Conservation (phyloP, 2,329 filamentous ascomycete genomes). For the Alternaria novae-zelandiae region DNA sequence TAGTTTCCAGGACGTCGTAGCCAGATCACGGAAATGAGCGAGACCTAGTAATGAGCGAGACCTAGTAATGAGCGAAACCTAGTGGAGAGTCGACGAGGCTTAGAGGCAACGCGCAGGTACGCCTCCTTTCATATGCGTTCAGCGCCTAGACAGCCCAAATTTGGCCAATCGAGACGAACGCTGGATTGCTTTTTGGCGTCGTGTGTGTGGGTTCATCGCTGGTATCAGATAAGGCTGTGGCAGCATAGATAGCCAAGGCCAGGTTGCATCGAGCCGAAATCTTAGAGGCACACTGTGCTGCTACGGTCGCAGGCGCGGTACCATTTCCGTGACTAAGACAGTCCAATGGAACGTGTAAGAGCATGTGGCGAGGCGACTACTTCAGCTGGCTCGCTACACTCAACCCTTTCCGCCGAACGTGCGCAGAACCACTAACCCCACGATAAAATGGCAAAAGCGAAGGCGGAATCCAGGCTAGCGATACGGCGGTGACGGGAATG, state of each 20-base stretch:
- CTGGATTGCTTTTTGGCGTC: not conserved
- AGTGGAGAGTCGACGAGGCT: not conserved
- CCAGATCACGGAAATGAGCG: not conserved
- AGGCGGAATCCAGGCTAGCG: not conserved
- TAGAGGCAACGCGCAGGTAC: not conserved
- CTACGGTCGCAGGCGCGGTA: not conserved
- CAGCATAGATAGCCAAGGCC: constrained; percentile 11
- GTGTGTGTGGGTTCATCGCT: constrained; percentile 4
- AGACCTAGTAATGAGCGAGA: not conserved
- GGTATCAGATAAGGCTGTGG: constrained; percentile 17
- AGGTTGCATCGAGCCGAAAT: constrained; percentile 6
- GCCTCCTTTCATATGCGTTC: not conserved
- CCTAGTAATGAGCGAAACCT: not conserved
- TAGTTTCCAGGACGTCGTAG: not conserved
- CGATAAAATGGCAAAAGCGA: not conserved
- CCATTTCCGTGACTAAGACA: not conserved
- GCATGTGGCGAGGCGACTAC: not conserved
- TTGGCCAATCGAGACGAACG: not conserved
- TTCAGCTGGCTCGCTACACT: constrained; percentile 10
- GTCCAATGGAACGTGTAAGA: constrained; percentile 3
- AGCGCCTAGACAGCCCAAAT: not conserved
- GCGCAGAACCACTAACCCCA: constrained; percentile 5
- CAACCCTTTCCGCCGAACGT: constrained; percentile 8
- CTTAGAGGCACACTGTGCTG: not conserved
- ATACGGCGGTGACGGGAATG: not conserved